These are phyloP conservation scores for Porcisia deanei DNA, from an alignment of 208 protist species.

Conservation along the genomic window DNA sequence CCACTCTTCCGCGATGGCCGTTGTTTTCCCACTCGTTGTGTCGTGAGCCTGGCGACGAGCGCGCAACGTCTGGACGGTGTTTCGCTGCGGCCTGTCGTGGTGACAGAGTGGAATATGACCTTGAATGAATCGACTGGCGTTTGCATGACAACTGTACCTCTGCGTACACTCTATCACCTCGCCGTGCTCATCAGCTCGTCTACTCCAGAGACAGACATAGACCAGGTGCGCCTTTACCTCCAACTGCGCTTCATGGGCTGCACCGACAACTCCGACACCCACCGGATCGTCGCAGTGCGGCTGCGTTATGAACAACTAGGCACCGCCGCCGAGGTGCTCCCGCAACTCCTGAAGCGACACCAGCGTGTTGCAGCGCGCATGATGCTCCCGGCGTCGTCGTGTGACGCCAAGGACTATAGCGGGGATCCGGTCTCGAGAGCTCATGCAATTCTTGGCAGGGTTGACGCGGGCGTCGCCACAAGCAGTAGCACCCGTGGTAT, in stretches of 20 bases:
- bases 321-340: constrained; percentile 18
- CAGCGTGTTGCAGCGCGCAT: background rate
- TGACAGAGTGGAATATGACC: constrained; percentile 44
- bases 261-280: constrained; percentile 47
- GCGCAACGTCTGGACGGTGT: constrained; percentile 50
- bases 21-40: constrained; percentile 58
- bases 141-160: constrained; percentile 29
- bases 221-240: constrained; percentile 37
- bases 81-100: constrained; percentile 42
- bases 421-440: background rate
- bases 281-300: constrained; percentile 50
- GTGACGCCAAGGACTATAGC: background rate
- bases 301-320: constrained; percentile 41
- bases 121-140: background rate
- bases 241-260: constrained; percentile 62
- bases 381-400: background rate
- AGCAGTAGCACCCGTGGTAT: background rate
- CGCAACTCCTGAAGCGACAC: constrained; percentile 14
- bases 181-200: constrained; percentile 38
- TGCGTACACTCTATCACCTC: constrained; percentile 60
- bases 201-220: background rate
- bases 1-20: constrained; percentile 34
- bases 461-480: background rate
- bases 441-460: background rate
- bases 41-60: constrained; percentile 53